phyloP scores from a whole-genome alignment of 2,329 filamentous ascomycete genomes.

The Lachnum nothofagi region DNA sequence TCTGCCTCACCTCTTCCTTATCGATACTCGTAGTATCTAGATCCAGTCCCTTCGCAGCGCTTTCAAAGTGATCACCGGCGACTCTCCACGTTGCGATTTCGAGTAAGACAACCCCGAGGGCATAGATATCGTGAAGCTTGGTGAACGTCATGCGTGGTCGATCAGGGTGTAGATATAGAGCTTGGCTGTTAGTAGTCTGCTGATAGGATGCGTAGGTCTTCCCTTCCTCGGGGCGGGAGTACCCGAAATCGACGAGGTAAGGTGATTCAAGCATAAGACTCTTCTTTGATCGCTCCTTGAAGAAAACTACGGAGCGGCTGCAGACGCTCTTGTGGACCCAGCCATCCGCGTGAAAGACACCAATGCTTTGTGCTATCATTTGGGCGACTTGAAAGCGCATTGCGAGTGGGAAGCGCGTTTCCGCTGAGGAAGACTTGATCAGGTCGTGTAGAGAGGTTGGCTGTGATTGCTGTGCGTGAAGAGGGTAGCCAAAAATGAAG shows the following conservation, averaged over 20 bases:
- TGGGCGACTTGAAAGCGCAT: not conserved
- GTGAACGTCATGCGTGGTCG: slow-evolving; percentile 39
- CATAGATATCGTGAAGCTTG: slow-evolving; percentile 54
- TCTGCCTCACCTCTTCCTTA: not conserved
- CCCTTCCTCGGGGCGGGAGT: not conserved
- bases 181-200: slow-evolving; percentile 16
- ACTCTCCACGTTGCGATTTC: slow-evolving; percentile 47
- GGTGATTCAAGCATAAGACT: not conserved
- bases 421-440: not conserved
- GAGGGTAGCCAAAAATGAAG: not conserved
- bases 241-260: slow-evolving; percentile 4
- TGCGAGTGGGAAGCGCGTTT: not conserved
- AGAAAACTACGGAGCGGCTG: not conserved
- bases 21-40: not conserved
- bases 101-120: slow-evolving; percentile 48
- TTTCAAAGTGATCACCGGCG: not conserved
- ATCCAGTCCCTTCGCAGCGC: not conserved
- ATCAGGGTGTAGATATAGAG: slow-evolving; percentile 46
- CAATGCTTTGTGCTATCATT: not conserved
- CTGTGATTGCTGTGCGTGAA: not conserved
- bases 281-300: not conserved
- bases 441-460: not conserved
- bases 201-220: not conserved
- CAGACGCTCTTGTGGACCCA: slow-evolving; percentile 3
- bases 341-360: not conserved